A percentile compares a stretch with the other conserved stretches of the same genome.
Conservation (phyloP, 495 filamentous ascomycete genomes). For the Patellaria atrata region DNA sequence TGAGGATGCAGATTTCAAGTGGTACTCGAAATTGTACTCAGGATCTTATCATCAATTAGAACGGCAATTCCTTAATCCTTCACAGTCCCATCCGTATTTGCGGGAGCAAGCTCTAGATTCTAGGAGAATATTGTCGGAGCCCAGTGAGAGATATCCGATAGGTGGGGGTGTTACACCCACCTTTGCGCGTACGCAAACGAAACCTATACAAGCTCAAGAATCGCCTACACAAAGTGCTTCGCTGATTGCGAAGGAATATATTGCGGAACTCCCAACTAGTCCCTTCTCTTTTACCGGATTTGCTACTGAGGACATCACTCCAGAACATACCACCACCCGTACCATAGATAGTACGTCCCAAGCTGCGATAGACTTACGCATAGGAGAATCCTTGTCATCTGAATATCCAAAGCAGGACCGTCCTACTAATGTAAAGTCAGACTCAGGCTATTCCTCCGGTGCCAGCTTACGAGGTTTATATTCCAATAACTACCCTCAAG, state of each 20-base stretch:
- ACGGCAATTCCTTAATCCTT: no score
- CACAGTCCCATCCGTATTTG: no score
- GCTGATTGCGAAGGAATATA: slow-evolving; percentile 14
- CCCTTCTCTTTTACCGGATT: slow-evolving; percentile 2
- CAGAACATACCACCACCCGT: neutral
- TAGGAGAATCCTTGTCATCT: no score
- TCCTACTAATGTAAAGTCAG: slow-evolving; percentile 15
- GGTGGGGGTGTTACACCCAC: slow-evolving; percentile 3
- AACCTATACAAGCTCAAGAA: neutral
- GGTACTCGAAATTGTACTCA: no score
- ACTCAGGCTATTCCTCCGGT: slow-evolving; percentile 21
- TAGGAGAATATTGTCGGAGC: no score
- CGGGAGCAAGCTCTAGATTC: no score
- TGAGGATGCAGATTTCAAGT: slow-evolving; percentile 15
- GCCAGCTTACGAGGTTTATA: slow-evolving; percentile 11
- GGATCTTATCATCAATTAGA: no score
- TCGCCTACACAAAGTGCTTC: slow-evolving; percentile 2
- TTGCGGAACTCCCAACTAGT: slow-evolving; percentile 12
- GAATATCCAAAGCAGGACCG: neutral
- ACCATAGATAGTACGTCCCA: no score
- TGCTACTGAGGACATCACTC: neutral
- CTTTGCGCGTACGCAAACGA: slow-evolving; percentile 1
- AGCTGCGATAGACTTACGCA: no score
- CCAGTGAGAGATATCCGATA: no score
- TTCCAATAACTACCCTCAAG: neutral